Conservation (phyloP, 495 filamentous ascomycete genomes). For the Penicillium salamii region DNA sequence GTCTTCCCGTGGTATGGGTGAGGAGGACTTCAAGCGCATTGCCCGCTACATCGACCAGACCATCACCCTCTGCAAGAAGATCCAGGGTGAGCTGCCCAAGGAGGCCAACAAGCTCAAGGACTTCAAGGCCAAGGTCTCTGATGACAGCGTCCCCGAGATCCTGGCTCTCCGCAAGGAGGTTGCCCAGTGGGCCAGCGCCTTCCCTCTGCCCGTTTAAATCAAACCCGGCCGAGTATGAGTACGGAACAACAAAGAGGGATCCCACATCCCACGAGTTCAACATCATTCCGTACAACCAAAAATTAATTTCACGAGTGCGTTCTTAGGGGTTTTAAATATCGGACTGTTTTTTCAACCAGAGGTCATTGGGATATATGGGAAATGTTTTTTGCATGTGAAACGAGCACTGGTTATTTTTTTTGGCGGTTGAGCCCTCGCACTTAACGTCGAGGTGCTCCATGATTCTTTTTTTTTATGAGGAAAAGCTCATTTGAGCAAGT, state of each 20-base stretch:
- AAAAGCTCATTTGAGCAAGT: slow-evolving; percentile 35
- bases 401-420: slow-evolving; percentile 23
- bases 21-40: slow-evolving; percentile 89
- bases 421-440: slow-evolving; percentile 25
- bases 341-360: slow-evolving; percentile 53
- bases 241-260: slow-evolving; percentile 19
- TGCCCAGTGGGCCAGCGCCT: slow-evolving; percentile 78
- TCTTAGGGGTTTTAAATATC: slow-evolving; percentile 41
- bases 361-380: slow-evolving; percentile 42
- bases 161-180: slow-evolving; percentile 84
- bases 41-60: slow-evolving; percentile 81
- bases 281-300: slow-evolving; percentile 29
- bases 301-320: slow-evolving; percentile 35
- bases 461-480: slow-evolving; percentile 34
- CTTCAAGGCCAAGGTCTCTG: slow-evolving; percentile 89
- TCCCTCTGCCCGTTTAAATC: slow-evolving; percentile 81
- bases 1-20: slow-evolving; percentile 91
- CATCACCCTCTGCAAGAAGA: slow-evolving; percentile 78
- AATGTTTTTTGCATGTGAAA: slow-evolving; percentile 28
- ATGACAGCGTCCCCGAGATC: slow-evolving; percentile 75
- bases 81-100: slow-evolving; percentile 85
- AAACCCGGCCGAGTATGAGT: slow-evolving; percentile 5
- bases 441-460: slow-evolving; percentile 33
- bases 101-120: slow-evolving; percentile 99
- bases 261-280: slow-evolving; percentile 27